These are phyloP conservation scores for Pleurotus ostreatus DNA, from an alignment of 768 basidiomycete genomes.

Conservation along the genomic window DNA sequence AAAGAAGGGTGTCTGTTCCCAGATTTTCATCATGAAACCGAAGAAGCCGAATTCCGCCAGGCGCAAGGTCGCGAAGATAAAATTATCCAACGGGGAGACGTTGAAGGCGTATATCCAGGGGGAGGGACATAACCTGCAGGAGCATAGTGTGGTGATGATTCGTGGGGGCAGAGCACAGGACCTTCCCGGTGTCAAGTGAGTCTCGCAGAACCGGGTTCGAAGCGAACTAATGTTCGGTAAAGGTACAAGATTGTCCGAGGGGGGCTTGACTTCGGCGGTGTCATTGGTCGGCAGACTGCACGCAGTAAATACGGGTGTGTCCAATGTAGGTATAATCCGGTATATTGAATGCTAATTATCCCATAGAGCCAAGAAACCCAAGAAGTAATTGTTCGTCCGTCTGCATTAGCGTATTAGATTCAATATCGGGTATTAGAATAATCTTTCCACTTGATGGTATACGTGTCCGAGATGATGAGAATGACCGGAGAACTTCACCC, in stretches of 20 bases:
- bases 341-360: slow-evolving; percentile 9
- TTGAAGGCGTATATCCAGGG: slow-evolving; percentile 94
- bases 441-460: background rate
- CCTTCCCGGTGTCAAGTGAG: slow-evolving; percentile 93
- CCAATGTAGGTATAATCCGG: background rate
- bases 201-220: slow-evolving; percentile 3
- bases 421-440: background rate
- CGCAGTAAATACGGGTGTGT: slow-evolving; percentile 91
- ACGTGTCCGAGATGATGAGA: background rate
- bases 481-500: background rate
- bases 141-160: slow-evolving; percentile 94
- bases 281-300: slow-evolving; percentile 74
- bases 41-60: slow-evolving; percentile 99
- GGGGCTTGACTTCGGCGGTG: slow-evolving; percentile 86
- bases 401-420: background rate
- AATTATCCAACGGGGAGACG: slow-evolving; percentile 83
- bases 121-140: slow-evolving; percentile 97
- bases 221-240: slow-evolving; percentile 3
- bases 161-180: slow-evolving; percentile 95
- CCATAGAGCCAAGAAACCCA: slow-evolving; percentile 81
- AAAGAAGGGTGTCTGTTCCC: slow-evolving; percentile 87
- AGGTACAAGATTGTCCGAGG: slow-evolving; percentile 97
- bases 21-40: slow-evolving; percentile 77
- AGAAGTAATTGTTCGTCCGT: slow-evolving; percentile 44
- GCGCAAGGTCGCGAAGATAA: slow-evolving; percentile 93